These are phyloP conservation scores for Penicillium sp. DNA, from an alignment of 2,329 filamentous ascomycete species.

Conservation along the genomic window DNA sequence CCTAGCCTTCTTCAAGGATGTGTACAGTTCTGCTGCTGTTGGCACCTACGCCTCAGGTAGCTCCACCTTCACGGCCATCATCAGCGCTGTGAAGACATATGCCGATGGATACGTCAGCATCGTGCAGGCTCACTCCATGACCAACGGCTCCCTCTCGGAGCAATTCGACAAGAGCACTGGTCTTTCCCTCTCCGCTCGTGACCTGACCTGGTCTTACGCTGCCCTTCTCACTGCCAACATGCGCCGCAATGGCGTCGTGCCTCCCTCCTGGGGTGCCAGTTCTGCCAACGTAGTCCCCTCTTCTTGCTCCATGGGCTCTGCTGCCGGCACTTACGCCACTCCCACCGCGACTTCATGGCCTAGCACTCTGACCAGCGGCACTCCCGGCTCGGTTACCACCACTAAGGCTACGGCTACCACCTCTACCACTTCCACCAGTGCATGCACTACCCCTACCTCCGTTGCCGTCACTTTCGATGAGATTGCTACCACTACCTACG, in stretches of 20 bases:
- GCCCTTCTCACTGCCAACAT: slow-evolving; percentile 44
- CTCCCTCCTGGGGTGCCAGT: slow-evolving; percentile 40
- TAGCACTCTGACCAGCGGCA: slow-evolving; percentile 29
- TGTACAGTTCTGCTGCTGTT: slow-evolving; percentile 59
- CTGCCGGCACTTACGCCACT: slow-evolving; percentile 38
- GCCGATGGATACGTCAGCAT: slow-evolving; percentile 60
- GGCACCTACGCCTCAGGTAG: slow-evolving; percentile 68
- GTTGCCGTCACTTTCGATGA: slow-evolving; percentile 60
- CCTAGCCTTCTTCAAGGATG: slow-evolving; percentile 71
- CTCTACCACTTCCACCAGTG: slow-evolving; percentile 30
- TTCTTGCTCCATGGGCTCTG: slow-evolving; percentile 36
- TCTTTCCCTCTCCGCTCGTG: slow-evolving; percentile 41
- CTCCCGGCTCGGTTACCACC: slow-evolving; percentile 15
- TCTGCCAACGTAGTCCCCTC: slow-evolving; percentile 37
- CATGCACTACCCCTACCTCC: slow-evolving; percentile 41
- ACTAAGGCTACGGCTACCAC: slow-evolving; percentile 7
- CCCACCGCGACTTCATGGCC: slow-evolving; percentile 41
- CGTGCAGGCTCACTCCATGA: slow-evolving; percentile 38
- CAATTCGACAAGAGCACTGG: slow-evolving; percentile 46
- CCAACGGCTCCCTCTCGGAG: slow-evolving; percentile 44
- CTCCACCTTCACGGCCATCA: slow-evolving; percentile 57
- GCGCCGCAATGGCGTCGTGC: slow-evolving; percentile 39
- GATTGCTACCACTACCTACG: slow-evolving; percentile 59
- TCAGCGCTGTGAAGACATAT: slow-evolving; percentile 65
- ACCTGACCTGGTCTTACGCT: slow-evolving; percentile 52